Conservation (phyloP, 257 asterid species). For the Dorcoceras hygrometricum region DNA sequence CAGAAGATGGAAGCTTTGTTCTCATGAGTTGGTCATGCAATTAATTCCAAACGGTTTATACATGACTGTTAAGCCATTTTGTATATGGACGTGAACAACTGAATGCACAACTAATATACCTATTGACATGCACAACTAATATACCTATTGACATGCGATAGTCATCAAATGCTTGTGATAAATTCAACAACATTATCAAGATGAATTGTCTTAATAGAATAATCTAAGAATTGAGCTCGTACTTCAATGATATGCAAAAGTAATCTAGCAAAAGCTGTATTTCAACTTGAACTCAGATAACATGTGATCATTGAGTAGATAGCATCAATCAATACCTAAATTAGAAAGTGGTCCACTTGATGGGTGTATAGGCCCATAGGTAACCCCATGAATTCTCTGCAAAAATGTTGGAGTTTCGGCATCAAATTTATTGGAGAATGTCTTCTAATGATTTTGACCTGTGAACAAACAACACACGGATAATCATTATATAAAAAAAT, state of each 20-base stretch:
- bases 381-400: background rate
- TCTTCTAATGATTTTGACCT: background rate
- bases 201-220: no score
- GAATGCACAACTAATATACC: background rate
- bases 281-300: background rate
- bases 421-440: background rate
- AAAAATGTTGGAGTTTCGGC: background rate
- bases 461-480: background rate
- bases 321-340: slow-evolving; percentile 5
- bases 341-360: slow-evolving; percentile 8
- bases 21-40: background rate
- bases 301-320: slow-evolving; percentile 7
- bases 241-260: no score
- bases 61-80: background rate
- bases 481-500: background rate
- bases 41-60: background rate
- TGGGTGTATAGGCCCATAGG: slow-evolving; percentile 10
- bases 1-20: background rate
- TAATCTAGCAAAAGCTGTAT: no score
- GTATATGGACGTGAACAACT: background rate
- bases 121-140: background rate
- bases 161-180: background rate
- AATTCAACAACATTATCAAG: background rate
- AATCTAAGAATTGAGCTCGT: no score
- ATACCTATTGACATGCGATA: background rate